Conservation (phyloP, 805 yeast genomes). For the Pichia pseudocactophila region DNA sequence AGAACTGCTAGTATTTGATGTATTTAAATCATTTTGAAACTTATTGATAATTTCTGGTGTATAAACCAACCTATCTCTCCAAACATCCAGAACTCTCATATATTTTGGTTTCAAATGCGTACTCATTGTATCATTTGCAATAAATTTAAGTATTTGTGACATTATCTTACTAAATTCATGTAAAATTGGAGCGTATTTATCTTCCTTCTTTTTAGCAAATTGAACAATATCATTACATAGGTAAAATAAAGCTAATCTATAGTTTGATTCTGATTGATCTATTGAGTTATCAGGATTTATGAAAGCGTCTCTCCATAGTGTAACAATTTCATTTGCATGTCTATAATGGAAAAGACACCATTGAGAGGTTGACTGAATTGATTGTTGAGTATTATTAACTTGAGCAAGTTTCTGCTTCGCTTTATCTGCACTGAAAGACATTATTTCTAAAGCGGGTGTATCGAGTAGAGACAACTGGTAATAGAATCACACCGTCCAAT, state of each 20-base stretch:
- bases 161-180: slow-evolving; percentile 46
- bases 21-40: slow-evolving; percentile 6
- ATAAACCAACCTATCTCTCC: slow-evolving; percentile 49
- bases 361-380: slow-evolving; percentile 66
- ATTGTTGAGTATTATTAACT: slow-evolving; percentile 55
- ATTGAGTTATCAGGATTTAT: slow-evolving; percentile 7
- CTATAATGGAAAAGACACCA: slow-evolving; percentile 64
- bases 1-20: not conserved
- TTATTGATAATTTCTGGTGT: slow-evolving; percentile 15
- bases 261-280: slow-evolving; percentile 27
- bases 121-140: slow-evolving; percentile 20
- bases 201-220: slow-evolving; percentile 54
- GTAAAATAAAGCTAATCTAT: slow-evolving; percentile 41
- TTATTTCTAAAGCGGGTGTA: slow-evolving; percentile 7
- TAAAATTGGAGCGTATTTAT: slow-evolving; percentile 43
- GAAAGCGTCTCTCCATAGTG: slow-evolving; percentile 11
- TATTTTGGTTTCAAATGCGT: slow-evolving; percentile 32
- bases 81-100: slow-evolving; percentile 43
- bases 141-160: slow-evolving; percentile 30
- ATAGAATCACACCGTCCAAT: no score
- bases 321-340: slow-evolving; percentile 40
- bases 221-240: slow-evolving; percentile 78
- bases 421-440: slow-evolving; percentile 46
- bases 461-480: no score
- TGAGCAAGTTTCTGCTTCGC: slow-evolving; percentile 38